These are phyloP conservation scores for Ambrosiella beaveri DNA, from an alignment of 2,329 filamentous ascomycete species.

Conservation along the genomic window DNA sequence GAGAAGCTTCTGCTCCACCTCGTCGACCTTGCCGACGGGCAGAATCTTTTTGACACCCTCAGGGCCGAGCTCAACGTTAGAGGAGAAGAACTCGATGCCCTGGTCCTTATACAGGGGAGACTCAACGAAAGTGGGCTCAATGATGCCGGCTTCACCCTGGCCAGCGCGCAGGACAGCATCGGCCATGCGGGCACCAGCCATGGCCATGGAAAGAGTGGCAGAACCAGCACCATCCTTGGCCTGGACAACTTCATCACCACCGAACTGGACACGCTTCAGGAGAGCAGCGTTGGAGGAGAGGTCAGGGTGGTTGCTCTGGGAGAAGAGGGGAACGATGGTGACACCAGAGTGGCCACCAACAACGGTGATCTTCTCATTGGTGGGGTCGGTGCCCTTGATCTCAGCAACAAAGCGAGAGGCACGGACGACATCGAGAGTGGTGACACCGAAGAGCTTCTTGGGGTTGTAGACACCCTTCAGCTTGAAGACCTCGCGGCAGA, in stretches of 20 bases:
- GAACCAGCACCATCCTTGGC: slow-evolving; percentile 97
- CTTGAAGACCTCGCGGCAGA: slow-evolving; percentile 96
- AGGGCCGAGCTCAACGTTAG: slow-evolving; percentile 87
- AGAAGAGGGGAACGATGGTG: slow-evolving; percentile 96
- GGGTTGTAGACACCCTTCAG: slow-evolving; percentile 90
- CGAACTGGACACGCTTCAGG: slow-evolving; percentile 92
- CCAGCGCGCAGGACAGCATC: slow-evolving; percentile 86
- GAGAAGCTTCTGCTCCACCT: slow-evolving; percentile 75
- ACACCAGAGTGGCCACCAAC: slow-evolving; percentile 94
- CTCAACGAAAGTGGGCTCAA: slow-evolving; percentile 95
- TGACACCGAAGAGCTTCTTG: slow-evolving; percentile 97
- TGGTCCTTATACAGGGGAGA: slow-evolving; percentile 97
- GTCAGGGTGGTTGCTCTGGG: slow-evolving; percentile 74
- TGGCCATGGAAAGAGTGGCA: slow-evolving; percentile 96
- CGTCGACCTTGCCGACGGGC: slow-evolving; percentile 68
- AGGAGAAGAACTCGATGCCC: slow-evolving; percentile 93
- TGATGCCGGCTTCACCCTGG: slow-evolving; percentile 82
- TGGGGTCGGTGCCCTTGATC: slow-evolving; percentile 78
- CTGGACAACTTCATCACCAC: slow-evolving; percentile 97
- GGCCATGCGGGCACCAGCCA: slow-evolving; percentile 71
- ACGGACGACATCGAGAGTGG: slow-evolving; percentile 95
- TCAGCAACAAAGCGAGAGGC: slow-evolving; percentile 95
- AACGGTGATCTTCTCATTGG: slow-evolving; percentile 86
- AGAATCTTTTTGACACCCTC: slow-evolving; percentile 90
- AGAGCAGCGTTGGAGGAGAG: slow-evolving; percentile 65